Evolutionary conservation across 495 filamentous ascomycete species (phyloP), one percentile per base, ranked within the genome.

Genomic region (Mycothermus thermophilus): DNA sequence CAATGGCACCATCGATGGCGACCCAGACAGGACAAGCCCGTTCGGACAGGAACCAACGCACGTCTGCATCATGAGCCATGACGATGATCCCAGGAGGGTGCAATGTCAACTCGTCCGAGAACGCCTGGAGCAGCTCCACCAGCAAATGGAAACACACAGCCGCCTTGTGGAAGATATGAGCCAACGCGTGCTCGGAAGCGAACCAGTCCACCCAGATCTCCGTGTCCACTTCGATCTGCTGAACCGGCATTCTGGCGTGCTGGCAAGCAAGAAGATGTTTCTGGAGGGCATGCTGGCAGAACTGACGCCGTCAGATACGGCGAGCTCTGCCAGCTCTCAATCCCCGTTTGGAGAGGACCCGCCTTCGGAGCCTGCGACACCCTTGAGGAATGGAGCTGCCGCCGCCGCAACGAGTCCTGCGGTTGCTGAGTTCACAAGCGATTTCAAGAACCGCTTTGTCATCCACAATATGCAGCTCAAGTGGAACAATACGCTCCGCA

Each of bases 361-460:
- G n/a, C n/a, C n/a, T n/a, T n/a, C n/a, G n/a, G 7, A 36, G 27
- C 17, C 13, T 40, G 6, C 52, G 45, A n/a, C n/a, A n/a, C n/a
- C n/a, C n/a, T n/a, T n/a, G n/a, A n/a, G n/a, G n/a, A n/a, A n/a
- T n/a, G n/a, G n/a, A n/a, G n/a, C n/a, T n/a, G n/a, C n/a, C n/a
- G n/a, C n/a, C n/a, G n/a, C n/a, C n/a, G n/a, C n/a, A n/a, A n/a
- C n/a, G n/a, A 54, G 60, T 7, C 57, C 62, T n/a, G 64, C 68
- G 1, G 55, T 65, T 6, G 69, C 75, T 13, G 81, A 88, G 34
- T 80, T 81, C 46, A 71, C 74, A 5, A 93, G 77, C 54, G 86
- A 95, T 55, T 97, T 95, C 71, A 92, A 92, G 57, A 97, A 97
- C 48, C 79, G 92, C 13, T 97, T 97, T 60, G 85, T 96, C 44